phyloP scores from a whole-genome alignment of 768 basidiomycete species.

The Candolleomyces aberdarensis region DNA sequence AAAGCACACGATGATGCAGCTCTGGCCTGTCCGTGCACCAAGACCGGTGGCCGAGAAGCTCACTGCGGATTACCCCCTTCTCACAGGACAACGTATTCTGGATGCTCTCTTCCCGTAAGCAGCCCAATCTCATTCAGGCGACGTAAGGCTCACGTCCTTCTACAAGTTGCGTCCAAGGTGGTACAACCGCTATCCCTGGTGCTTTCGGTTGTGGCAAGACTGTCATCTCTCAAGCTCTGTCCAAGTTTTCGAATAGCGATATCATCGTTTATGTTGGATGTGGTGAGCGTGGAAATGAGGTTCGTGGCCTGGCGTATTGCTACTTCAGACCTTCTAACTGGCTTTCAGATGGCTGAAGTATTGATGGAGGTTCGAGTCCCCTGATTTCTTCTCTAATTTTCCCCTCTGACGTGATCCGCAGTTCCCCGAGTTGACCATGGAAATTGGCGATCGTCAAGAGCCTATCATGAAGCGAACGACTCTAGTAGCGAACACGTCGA shows the following conservation, averaged over 20 bases:
- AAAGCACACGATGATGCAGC: slow-evolving; percentile 94
- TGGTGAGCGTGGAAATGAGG: slow-evolving; percentile 98
- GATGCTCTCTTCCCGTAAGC: slow-evolving; percentile 95
- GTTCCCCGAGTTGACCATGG: slow-evolving; percentile 94
- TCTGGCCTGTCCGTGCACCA: slow-evolving; percentile 98
- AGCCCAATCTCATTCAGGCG: neutral
- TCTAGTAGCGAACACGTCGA: slow-evolving; percentile 97
- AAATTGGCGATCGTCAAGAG: slow-evolving; percentile 88
- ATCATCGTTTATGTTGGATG: slow-evolving; percentile 99
- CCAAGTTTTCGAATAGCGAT: slow-evolving; percentile 98
- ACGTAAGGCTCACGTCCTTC: neutral
- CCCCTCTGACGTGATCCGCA: slow-evolving; percentile 16
- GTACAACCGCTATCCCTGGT: slow-evolving; percentile 96
- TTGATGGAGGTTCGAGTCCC: slow-evolving; percentile 74
- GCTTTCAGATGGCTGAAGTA: slow-evolving; percentile 88
- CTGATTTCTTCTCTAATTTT: neutral
- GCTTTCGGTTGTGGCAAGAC: slow-evolving; percentile 99
- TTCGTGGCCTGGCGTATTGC: slow-evolving; percentile 22
- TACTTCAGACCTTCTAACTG: slow-evolving; percentile 3
- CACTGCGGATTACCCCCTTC: slow-evolving; percentile 85
- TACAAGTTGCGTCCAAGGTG: slow-evolving; percentile 90
- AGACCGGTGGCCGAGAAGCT: slow-evolving; percentile 95
- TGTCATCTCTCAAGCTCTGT: slow-evolving; percentile 96
- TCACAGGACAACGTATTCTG: slow-evolving; percentile 95
- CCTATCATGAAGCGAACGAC: slow-evolving; percentile 99